Base-by-base conservation (phyloP, 768 basidiomycete species). In the Podaxis sp. region DNA sequence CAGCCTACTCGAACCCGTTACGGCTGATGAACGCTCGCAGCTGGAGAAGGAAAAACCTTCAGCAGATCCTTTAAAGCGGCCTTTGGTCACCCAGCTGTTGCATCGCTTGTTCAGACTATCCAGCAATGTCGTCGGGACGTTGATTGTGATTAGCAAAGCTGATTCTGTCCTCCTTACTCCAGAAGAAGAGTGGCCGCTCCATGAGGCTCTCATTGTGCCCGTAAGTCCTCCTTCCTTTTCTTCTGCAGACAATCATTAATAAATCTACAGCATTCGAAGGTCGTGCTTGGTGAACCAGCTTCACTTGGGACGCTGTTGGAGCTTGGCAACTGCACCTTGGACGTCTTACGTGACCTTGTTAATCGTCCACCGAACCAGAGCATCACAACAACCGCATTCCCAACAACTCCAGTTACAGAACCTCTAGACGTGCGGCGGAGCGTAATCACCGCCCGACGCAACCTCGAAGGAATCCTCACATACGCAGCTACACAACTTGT, bases 231-330 rank as follows among this genome's bases (percentile, higher is more conserved):
- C 33, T 38, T 36, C 36, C 4, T 51, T 56, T 22, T 7, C 38
- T 50, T n/a, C 22, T 54, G 56, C 50, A 51, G 17, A 15, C 27
- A 25, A n/a, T 46, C 17, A 27, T 36, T 63, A 62, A 36, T 19
- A 62, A 51, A 41, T 56, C 27, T 47, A 55, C 59, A 96, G 94
- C 91, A 92, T 70, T 89, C 91, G 3, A 95, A 93, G 68, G 88
- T 94, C 4, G 88, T 93, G 2, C 79, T 90, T 0, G 86, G 87
- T 13, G 94, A 95, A 66, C 87, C 90, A 6, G 85, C 93, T 0
- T 94, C 94, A 0, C 75, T 94, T 57, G 94, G 94, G 17, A 95
- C 94, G 0, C 74, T 96, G 6, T 81, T 94, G n/a, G 94, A 96
- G 74, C 76, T 95, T 3, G 91, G 86, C 1, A 91, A 89, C 60